Evolutionary conservation across 257 asterid species (phyloP).

Genomic region (Eustoma russellianum): DNA sequence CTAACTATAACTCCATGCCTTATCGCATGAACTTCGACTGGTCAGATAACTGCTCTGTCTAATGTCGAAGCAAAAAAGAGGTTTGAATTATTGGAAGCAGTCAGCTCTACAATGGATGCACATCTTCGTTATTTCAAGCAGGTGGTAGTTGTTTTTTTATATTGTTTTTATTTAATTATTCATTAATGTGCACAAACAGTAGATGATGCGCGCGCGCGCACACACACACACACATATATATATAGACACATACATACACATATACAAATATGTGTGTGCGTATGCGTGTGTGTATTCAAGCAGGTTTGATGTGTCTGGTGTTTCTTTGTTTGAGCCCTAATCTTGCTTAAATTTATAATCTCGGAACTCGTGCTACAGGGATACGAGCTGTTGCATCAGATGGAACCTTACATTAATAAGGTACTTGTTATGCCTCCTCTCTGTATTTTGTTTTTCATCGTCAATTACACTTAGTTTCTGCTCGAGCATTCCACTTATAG

Average conservation of each 20-base stretch:
- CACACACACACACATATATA: too few relatives aligned
- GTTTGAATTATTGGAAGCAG: slow-evolving; percentile 97
- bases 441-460: slow-evolving; percentile 1
- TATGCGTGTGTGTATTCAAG: too few relatives aligned
- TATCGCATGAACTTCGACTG: slow-evolving; percentile 6
- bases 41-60: slow-evolving; percentile 85
- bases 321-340: slow-evolving; percentile 3
- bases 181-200: too few relatives aligned
- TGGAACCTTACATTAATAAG: slow-evolving; percentile 99
- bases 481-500: neutral
- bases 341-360: slow-evolving; percentile 10
- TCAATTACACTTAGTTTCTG: neutral
- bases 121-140: slow-evolving; percentile 98
- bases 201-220: too few relatives aligned
- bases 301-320: neutral
- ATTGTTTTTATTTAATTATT: too few relatives aligned
- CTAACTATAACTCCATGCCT: slow-evolving; percentile 2
- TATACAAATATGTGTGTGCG: too few relatives aligned
- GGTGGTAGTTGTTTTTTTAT: slow-evolving; percentile 23
- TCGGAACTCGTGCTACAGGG: slow-evolving; percentile 47
- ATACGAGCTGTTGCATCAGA: slow-evolving; percentile 95
- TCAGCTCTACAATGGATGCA: slow-evolving; percentile 96
- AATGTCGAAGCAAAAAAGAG: slow-evolving; percentile 92
- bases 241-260: too few relatives aligned
- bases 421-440: slow-evolving; percentile 29